A percentile compares a stretch with the other conserved stretches of the same genome.
These are phyloP conservation scores for grape (Vitis vinifera) DNA, from an alignment of 164 flowering plant genomes.

Conservation along the genomic window ASM3070453v1 NC_081809.1:3039001-3039500, in stretches of 20 bases:
- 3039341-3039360: no score
- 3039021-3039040: conserved; percentile 3
- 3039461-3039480: not conserved
- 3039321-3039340: conserved; percentile 23
- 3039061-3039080: conserved; percentile 13
- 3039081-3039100: conserved; percentile 4
- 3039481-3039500: not conserved
- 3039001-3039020: no score
- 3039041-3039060: conserved; percentile 15
- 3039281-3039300: conserved; percentile 80
- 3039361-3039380: not conserved
- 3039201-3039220: conserved; percentile 31
- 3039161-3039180: not conserved
- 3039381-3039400: not conserved
- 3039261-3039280: conserved; percentile 81
- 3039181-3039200: not conserved
- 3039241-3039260: conserved; percentile 88
- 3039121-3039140: not conserved
- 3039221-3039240: conserved; percentile 35
- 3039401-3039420: not conserved
- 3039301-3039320: conserved; percentile 52
- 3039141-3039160: not conserved
- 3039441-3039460: no score
- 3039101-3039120: conserved; percentile 47
- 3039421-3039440: no score